These are phyloP conservation scores for Oryza australiensis DNA, from an alignment of 176 grass and related monocot species.

Conservation along the genomic window DNA sequence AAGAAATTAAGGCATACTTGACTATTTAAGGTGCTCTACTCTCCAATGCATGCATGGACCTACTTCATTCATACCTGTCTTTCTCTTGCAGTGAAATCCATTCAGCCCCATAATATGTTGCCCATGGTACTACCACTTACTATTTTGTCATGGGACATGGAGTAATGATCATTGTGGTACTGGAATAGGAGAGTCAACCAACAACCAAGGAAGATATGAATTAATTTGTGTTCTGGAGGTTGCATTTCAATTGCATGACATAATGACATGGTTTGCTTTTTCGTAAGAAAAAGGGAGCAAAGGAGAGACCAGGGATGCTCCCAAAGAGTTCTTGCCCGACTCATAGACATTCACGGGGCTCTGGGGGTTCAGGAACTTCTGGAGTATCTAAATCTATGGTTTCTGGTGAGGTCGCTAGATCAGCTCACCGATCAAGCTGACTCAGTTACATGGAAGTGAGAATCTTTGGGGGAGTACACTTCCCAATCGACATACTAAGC, in stretches of 20 bases:
- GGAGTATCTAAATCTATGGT: no score
- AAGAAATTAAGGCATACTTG: constrained; percentile 34
- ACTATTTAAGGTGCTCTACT: constrained; percentile 4
- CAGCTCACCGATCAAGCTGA: no score
- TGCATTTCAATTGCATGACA: constrained; percentile 32
- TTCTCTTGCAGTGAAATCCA: constrained; percentile 13
- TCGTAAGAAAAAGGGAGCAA: background rate
- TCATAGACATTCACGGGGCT: no score
- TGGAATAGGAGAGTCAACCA: background rate
- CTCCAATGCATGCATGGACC: background rate
- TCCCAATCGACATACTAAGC: no score
- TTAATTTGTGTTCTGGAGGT: background rate
- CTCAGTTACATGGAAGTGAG: no score
- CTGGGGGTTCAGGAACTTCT: no score
- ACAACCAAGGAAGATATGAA: background rate
- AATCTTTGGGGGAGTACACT: no score
- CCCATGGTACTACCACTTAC: constrained; percentile 4
- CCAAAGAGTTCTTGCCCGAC: no score
- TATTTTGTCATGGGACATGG: constrained; percentile 13
- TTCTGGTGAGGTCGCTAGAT: no score
- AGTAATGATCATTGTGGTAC: constrained; percentile 24
- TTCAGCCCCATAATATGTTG: constrained; percentile 19
- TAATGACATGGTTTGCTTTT: constrained; percentile 19
- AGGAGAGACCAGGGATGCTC: background rate
- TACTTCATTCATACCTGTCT: constrained; percentile 27